These are phyloP conservation scores for Boletus patriciae DNA, from an alignment of 768 basidiomycete genomes.

Conservation along the genomic window DNA sequence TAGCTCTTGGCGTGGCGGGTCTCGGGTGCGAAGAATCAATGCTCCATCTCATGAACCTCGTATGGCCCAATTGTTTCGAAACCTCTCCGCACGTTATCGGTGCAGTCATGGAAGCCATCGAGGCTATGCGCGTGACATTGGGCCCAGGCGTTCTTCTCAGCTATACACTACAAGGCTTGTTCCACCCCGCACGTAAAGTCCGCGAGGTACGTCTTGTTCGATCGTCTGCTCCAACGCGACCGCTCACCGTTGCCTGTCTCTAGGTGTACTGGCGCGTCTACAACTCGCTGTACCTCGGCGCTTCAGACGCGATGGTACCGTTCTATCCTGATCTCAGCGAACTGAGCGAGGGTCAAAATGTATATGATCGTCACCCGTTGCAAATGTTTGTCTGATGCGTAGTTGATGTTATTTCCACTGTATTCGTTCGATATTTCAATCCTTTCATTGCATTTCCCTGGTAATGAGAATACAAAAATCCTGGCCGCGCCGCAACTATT, in stretches of 20 bases:
- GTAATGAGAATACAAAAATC: too few species aligned
- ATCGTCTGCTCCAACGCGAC: neutral
- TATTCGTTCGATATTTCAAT: neutral
- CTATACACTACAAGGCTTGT: slow-evolving; percentile 92
- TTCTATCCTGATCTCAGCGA: slow-evolving; percentile 93
- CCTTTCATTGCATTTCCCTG: neutral
- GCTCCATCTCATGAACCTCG: slow-evolving; percentile 95
- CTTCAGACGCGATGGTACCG: slow-evolving; percentile 87
- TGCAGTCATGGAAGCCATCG: slow-evolving; percentile 96
- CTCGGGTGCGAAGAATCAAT: slow-evolving; percentile 98
- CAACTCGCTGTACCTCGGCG: slow-evolving; percentile 91
- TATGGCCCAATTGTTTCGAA: slow-evolving; percentile 99
- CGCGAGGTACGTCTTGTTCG: slow-evolving; percentile 67
- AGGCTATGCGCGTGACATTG: slow-evolving; percentile 94
- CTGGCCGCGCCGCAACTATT: too few species aligned
- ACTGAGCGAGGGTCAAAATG: slow-evolving; percentile 87
- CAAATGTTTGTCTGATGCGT: slow-evolving; percentile 72
- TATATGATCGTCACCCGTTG: slow-evolving; percentile 81
- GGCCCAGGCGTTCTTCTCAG: slow-evolving; percentile 91
- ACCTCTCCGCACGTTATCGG: slow-evolving; percentile 98
- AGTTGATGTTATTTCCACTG: slow-evolving; percentile 1
- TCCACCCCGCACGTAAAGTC: slow-evolving; percentile 96
- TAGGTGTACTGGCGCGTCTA: slow-evolving; percentile 92
- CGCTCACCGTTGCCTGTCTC: slow-evolving; percentile 2
- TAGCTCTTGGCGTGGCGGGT: slow-evolving; percentile 95